These are phyloP conservation scores for Lipomyces mesembrius DNA, from an alignment of 805 yeast genomes.

Conservation along the genomic window DNA sequence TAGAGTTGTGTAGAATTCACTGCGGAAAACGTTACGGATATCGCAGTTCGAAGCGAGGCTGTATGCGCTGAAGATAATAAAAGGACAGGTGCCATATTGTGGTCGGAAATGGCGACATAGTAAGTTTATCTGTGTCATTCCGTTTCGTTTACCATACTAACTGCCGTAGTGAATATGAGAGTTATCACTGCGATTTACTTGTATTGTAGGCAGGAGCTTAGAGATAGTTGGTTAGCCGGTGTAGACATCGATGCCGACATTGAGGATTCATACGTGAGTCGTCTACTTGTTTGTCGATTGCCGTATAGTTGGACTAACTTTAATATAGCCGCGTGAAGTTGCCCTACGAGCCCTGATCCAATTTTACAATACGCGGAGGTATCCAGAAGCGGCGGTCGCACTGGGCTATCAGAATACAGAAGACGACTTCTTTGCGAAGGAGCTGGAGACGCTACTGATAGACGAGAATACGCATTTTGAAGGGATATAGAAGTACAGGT, in stretches of 20 bases:
- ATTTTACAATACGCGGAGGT: conserved; percentile 69
- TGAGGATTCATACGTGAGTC: conserved; percentile 47
- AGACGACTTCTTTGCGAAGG: conserved; percentile 49
- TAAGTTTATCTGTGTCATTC: conserved; percentile 37
- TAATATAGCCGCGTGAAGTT: conserved; percentile 72
- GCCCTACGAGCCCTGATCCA: conserved; percentile 79
- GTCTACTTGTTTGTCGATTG: not conserved
- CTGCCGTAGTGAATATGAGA: conserved; percentile 69
- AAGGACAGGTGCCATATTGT: conserved; percentile 82
- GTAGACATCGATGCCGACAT: conserved; percentile 75
- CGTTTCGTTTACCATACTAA: not conserved
- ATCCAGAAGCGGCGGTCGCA: conserved; percentile 56
- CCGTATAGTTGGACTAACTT: not conserved
- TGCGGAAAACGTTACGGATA: conserved; percentile 62
- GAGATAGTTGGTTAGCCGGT: conserved; percentile 89
- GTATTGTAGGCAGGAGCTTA: conserved; percentile 68
- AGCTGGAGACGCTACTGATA: conserved; percentile 37
- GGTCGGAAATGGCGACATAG: conserved; percentile 91
- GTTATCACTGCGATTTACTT: conserved; percentile 84
- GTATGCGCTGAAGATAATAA: conserved; percentile 74
- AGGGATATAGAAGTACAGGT: not conserved
- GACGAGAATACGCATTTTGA: not conserved
- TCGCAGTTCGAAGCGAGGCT: conserved; percentile 66
- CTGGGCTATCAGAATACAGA: conserved; percentile 58
- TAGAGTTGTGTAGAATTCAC: conserved; percentile 40